Base-by-base conservation (phyloP, 176 grass and related monocot species). In the Musa itinerans region DNA sequence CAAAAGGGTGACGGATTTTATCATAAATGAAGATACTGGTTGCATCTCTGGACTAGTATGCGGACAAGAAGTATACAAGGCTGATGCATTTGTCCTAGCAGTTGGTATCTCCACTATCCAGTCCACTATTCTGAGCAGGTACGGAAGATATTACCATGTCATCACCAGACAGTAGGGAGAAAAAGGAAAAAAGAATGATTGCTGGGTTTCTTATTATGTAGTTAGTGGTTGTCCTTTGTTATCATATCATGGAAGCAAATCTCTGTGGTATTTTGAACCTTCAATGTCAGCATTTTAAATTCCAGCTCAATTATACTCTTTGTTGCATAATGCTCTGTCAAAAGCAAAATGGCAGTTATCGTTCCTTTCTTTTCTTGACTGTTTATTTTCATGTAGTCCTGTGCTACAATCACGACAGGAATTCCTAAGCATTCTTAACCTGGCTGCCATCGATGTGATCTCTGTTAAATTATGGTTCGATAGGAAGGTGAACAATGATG, bases 391-490 rank as follows among this genome's bases (percentile, higher is more conserved):
- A 58, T 78, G 65, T 77, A 96, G 93, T 69, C 70, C 68, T 56
- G 81, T 84, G 69, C 84, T 92, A 43, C 76, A 87, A 52, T 87
- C 85, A 74, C 53, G 29, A 29, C 75, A 82, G 84, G 89, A 96
- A 78, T 92, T 96, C 23, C 19, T 83, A 26, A 84, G 86, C 56
- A 73, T 96, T 84, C 89, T 92, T 82, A 86, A 83, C 54, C 71
- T 96, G 73, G 75, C 80, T 20, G 82, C 87, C 29, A 50, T 80
- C 50, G 89, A 92, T 10, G 73, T 92, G 64, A 63, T 92, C 78
- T 88, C 83, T 78, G 50, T 96, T 65, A 92, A 88, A 83, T 67
- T 96, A 77, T 96, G 93, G 93, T 86, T 90, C 62, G 89, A 92
- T 81, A 92, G 88, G 76, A 96, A 90, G 89, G 93, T 70, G 68